These are phyloP conservation scores for Scheffersomyces coipomensis DNA, from an alignment of 805 yeast genomes.

Conservation along the genomic window DNA sequence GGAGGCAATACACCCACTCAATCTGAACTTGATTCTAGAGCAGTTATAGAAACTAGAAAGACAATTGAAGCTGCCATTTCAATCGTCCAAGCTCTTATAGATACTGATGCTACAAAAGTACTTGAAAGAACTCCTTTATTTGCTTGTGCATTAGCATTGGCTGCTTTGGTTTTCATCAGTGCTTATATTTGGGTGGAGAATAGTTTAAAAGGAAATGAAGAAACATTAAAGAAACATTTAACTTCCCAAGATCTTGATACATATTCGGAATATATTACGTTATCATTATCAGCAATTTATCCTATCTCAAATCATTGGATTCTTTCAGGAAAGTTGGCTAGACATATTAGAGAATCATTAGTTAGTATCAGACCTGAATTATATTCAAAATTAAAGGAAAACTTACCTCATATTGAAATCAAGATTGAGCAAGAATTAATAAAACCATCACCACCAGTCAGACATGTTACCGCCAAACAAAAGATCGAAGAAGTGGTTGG, in stretches of 20 bases:
- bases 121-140: slow-evolving; percentile 47
- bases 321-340: slow-evolving; percentile 45
- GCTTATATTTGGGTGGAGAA: slow-evolving; percentile 54
- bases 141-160: slow-evolving; percentile 55
- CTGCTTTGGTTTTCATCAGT: slow-evolving; percentile 50
- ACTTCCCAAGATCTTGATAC: slow-evolving; percentile 37
- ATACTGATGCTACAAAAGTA: slow-evolving; percentile 45
- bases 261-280: slow-evolving; percentile 47
- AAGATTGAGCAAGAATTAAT: slow-evolving; percentile 4
- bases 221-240: slow-evolving; percentile 15
- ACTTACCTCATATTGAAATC: slow-evolving; percentile 19
- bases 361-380: slow-evolving; percentile 42
- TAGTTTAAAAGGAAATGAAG: slow-evolving; percentile 14
- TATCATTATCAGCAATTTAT: slow-evolving; percentile 48
- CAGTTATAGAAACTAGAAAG: slow-evolving; percentile 51
- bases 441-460: neutral
- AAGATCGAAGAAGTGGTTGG: neutral
- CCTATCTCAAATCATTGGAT: slow-evolving; percentile 54
- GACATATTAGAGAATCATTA: slow-evolving; percentile 46
- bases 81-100: slow-evolving; percentile 44
- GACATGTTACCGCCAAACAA: too few species aligned
- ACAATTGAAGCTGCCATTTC: slow-evolving; percentile 55
- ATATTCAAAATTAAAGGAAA: slow-evolving; percentile 32
- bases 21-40: slow-evolving; percentile 36
- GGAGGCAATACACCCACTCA: slow-evolving; percentile 12